Evolutionary conservation across 1,284 basidiomycete species (phyloP).

Genomic region (Exobasidium rhododendri): DNA sequence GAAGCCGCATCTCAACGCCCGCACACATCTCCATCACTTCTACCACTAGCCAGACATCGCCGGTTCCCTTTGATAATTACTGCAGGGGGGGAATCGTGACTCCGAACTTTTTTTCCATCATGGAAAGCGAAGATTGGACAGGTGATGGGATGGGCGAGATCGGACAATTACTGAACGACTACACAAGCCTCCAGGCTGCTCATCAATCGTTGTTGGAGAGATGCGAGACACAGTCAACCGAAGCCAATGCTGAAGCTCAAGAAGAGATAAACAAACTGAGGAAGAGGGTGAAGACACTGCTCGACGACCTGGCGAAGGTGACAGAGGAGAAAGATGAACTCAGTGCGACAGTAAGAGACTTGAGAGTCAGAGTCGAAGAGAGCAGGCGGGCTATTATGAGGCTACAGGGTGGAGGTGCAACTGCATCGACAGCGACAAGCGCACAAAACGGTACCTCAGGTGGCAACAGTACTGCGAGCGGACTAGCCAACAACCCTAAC

Average conservation of each 20-base stretch:
- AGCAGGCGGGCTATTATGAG: conserved; percentile 12
- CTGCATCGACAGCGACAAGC: not conserved
- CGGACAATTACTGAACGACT: not conserved
- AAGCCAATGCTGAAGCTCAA: not conserved
- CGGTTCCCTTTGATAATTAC: too few relatives aligned
- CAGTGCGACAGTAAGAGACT: conserved; percentile 6
- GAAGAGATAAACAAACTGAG: not conserved
- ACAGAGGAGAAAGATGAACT: conserved; percentile 3
- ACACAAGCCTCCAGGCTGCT: conserved; percentile 6
- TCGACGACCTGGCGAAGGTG: not conserved
- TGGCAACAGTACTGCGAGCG: not conserved
- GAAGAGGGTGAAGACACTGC: not conserved
- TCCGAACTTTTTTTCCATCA: not conserved
- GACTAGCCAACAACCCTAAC: not conserved
- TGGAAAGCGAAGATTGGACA: not conserved
- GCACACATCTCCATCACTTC: too few relatives aligned
- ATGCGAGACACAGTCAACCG: not conserved
- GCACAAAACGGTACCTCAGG: not conserved
- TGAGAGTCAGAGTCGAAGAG: conserved; percentile 12
- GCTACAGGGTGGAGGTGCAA: conserved; percentile 3
- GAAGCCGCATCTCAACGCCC: too few relatives aligned
- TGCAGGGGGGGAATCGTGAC: too few relatives aligned
- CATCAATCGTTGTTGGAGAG: not conserved
- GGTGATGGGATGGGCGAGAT: not conserved
- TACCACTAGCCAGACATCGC: too few relatives aligned